These are phyloP conservation scores for Alternaria conjuncta DNA, from an alignment of 2,329 filamentous ascomycete genomes.

Conservation along the genomic window DNA sequence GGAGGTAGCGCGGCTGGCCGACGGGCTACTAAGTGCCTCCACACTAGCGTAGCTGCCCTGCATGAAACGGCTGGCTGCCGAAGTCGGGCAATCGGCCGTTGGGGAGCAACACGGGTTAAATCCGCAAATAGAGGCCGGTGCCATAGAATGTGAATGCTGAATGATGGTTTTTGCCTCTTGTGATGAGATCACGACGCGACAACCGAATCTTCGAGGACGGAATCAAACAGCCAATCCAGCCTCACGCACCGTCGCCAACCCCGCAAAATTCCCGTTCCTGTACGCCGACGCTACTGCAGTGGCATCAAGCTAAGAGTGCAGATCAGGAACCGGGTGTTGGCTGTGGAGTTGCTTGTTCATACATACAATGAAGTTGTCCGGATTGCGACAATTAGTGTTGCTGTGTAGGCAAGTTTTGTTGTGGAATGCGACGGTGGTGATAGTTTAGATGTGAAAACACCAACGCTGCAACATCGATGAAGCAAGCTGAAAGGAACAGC, in stretches of 20 bases:
- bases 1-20: constrained; percentile 17
- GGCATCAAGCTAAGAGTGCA: constrained; percentile 2
- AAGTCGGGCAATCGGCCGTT: constrained; percentile 11
- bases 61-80: constrained; percentile 10
- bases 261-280: constrained; percentile 3
- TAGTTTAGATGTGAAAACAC: background rate
- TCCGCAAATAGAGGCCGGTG: background rate
- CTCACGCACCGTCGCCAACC: background rate
- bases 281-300: constrained; percentile 13
- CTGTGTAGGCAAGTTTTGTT: background rate
- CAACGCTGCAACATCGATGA: background rate
- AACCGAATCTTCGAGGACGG: background rate
- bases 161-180: constrained; percentile 1
- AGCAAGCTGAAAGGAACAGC: background rate
- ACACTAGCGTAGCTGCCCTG: constrained; percentile 5
- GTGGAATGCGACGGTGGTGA: background rate
- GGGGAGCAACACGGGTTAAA: background rate
- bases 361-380: background rate
- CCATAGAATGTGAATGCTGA: background rate
- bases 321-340: constrained; percentile 13
- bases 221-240: background rate
- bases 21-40: constrained; percentile 10
- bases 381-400: background rate
- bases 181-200: constrained; percentile 5
- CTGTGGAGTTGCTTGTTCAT: background rate